These are phyloP conservation scores for Suillus paluster DNA, from an alignment of 768 basidiomycete genomes.

Conservation along the genomic window DNA sequence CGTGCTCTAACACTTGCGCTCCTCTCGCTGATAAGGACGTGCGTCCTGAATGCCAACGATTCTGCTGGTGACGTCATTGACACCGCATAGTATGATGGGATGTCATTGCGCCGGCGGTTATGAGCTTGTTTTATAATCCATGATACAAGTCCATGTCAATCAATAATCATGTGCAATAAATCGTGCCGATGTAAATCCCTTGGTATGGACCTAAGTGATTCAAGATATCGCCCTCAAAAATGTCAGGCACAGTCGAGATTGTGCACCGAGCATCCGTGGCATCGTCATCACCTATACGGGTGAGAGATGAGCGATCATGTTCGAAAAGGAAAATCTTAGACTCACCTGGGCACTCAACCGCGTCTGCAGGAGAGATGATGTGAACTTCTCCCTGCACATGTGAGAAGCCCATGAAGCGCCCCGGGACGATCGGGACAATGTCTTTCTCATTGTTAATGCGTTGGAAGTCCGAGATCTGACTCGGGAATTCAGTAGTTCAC, in stretches of 20 bases:
- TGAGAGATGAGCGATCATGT: not conserved
- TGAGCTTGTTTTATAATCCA: not conserved
- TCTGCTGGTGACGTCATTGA: too few species aligned
- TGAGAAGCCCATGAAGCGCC: slow-evolving; percentile 51
- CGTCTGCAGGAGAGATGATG: slow-evolving; percentile 43
- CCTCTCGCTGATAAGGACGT: too few species aligned
- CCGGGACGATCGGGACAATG: slow-evolving; percentile 61
- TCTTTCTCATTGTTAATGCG: slow-evolving; percentile 40
- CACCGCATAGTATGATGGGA: too few species aligned
- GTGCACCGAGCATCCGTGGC: slow-evolving; percentile 56
- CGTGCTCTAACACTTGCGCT: too few species aligned
- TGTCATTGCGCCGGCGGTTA: too few species aligned
- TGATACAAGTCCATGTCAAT: not conserved
- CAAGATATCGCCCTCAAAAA: slow-evolving; percentile 51
- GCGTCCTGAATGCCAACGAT: too few species aligned
- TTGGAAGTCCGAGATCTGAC: slow-evolving; percentile 28
- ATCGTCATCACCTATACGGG: slow-evolving; percentile 53
- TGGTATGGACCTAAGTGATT: slow-evolving; percentile 64
- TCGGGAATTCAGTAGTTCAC: not conserved
- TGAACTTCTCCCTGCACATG: slow-evolving; percentile 44
- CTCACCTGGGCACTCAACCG: slow-evolving; percentile 45
- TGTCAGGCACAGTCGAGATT: slow-evolving; percentile 55
- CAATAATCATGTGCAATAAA: slow-evolving; percentile 41
- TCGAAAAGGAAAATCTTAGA: not conserved
- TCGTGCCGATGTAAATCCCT: slow-evolving; percentile 59